These are phyloP conservation scores for Gracilaria vermiculophylla DNA, from an alignment of 23 red algal species.

Conservation along the genomic window DNA sequence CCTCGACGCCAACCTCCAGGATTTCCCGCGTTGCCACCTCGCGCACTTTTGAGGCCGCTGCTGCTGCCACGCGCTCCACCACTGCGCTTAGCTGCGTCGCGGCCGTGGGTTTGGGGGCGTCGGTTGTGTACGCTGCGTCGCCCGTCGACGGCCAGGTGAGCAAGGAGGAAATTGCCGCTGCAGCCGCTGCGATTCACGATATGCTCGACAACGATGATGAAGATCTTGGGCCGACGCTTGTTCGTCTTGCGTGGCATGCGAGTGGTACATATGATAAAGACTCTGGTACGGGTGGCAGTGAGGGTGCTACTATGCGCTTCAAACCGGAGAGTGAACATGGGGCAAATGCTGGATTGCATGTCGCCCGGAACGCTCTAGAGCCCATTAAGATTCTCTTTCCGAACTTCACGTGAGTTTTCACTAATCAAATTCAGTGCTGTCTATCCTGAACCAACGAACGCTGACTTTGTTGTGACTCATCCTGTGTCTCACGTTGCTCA, in stretches of 20 bases:
- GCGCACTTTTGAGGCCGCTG: not conserved
- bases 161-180: slow-evolving; percentile 58
- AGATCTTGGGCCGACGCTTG: slow-evolving; percentile 69
- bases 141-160: not conserved
- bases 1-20: not conserved
- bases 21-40: not conserved
- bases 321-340: slow-evolving; percentile 76
- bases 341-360: slow-evolving; percentile 78
- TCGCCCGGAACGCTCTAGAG: slow-evolving; percentile 75
- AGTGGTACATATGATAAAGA: slow-evolving; percentile 80
- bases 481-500: not conserved
- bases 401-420: slow-evolving; percentile 60
- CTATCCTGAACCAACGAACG: not conserved
- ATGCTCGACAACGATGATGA: slow-evolving; percentile 61
- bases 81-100: slow-evolving; percentile 28
- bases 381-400: slow-evolving; percentile 85
- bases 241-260: slow-evolving; percentile 86
- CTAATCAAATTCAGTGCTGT: not conserved
- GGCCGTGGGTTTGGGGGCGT: not conserved
- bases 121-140: slow-evolving; percentile 31
- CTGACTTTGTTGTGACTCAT: not conserved
- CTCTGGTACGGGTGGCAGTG: slow-evolving; percentile 71
- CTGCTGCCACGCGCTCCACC: slow-evolving; percentile 23
- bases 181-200: slow-evolving; percentile 36
- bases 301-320: slow-evolving; percentile 87